Percentiles rank a stretch among this genome's conserved stretches.
phyloP scores from a whole-genome alignment of 345 rosid genomes.

The Syzygium grande region DNA sequence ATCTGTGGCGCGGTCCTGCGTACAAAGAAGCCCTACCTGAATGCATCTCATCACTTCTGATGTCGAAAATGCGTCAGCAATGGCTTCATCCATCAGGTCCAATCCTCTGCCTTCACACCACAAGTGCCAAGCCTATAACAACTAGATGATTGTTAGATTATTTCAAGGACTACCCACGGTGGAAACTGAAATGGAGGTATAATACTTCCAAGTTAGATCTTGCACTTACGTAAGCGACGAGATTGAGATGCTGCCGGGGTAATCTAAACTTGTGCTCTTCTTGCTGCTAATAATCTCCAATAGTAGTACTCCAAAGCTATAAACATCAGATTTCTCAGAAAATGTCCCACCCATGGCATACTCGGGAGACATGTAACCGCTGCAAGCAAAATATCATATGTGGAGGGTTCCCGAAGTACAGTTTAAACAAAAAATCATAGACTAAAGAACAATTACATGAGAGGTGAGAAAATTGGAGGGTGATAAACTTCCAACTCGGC shows the following conservation, averaged over 20 bases:
- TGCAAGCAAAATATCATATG: background rate
- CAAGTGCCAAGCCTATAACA: too few species aligned
- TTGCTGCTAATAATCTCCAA: constrained; percentile 13
- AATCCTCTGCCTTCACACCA: too few species aligned
- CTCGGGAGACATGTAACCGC: constrained; percentile 16
- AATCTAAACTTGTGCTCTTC: background rate
- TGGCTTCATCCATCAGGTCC: too few species aligned
- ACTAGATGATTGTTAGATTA: too few species aligned
- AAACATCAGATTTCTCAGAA: constrained; percentile 6
- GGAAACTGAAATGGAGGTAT: background rate
- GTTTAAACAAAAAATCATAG: background rate
- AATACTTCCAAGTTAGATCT: background rate
- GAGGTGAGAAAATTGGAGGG: background rate
- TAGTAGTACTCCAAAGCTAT: constrained; percentile 11
- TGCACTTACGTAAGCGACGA: constrained; percentile 5
- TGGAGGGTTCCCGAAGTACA: background rate
- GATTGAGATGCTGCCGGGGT: background rate
- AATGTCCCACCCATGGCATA: constrained; percentile 1
- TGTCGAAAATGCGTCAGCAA: too few species aligned
- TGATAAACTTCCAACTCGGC: background rate
- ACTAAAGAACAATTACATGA: background rate
- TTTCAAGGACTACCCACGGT: too few species aligned
- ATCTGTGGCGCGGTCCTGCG: too few species aligned
- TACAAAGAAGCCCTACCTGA: too few species aligned
- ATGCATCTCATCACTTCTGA: too few species aligned